These are phyloP conservation scores for Beauveria sp. DNA, from an alignment of 2,329 filamentous ascomycete genomes.

Conservation along the genomic window DNA sequence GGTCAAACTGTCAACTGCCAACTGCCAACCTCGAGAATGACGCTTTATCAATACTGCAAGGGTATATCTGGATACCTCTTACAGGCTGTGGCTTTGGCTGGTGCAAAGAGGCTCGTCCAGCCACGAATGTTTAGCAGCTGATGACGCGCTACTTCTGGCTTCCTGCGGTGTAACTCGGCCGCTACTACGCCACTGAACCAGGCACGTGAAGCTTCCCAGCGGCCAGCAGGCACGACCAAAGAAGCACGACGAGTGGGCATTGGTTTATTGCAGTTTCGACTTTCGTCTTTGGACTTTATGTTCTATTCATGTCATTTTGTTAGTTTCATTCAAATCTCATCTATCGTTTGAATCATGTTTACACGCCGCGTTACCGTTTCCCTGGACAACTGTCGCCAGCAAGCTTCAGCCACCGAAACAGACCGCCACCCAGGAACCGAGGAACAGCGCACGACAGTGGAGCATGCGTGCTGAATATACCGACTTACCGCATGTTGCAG, in stretches of 20 bases:
- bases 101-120: not conserved
- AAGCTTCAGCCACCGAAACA: not conserved
- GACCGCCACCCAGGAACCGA: not conserved
- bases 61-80: too few species aligned
- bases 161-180: not conserved
- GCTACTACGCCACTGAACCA: not conserved
- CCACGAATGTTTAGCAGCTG: slow-evolving; percentile 2
- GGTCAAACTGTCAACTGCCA: not conserved
- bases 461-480: not conserved
- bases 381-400: not conserved
- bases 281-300: not conserved
- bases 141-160: not conserved
- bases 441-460: slow-evolving; percentile 4
- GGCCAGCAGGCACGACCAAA: not conserved
- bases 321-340: too few species aligned
- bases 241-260: not conserved
- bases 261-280: not conserved
- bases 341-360: too few species aligned
- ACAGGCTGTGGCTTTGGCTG: too few species aligned
- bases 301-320: not conserved
- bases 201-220: slow-evolving; percentile 1
- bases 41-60: not conserved
- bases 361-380: not conserved
- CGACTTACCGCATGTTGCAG: not conserved
- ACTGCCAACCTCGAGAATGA: not conserved